Base-by-base conservation (phyloP, 2,329 filamentous ascomycete genomes). In the Fusarium brevicatenulatum region DNA sequence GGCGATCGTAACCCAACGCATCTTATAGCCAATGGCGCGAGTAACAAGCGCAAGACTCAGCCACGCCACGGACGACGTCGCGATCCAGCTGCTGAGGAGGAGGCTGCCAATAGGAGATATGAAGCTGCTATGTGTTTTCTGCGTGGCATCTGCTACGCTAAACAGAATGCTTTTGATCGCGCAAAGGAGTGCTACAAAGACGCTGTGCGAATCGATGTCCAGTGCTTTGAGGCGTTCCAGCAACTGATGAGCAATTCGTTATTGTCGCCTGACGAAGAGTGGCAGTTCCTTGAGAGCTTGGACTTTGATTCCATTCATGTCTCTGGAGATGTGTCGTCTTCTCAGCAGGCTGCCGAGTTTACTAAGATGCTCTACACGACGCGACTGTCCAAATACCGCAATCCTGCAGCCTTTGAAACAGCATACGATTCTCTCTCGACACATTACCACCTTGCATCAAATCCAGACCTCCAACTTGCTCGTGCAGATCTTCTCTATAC, bases 111-210 rank as follows among this genome's bases (percentile, higher is more conserved):
- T 79, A 86, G 97, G 66, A 92, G 94, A 67, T 97, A 96, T 77
- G 95, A 99, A 83, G 96, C 96, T 0, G 94, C 93, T 79, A 99
- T 99, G 95, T 99, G 96, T 84, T 97, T 97, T 81, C 85, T 99
- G 58, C 89, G 96, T 30, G 96, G 96, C 9, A 88, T 97, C 55
- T 98, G 97, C 86, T 98, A 95, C 80, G 95, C 96, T 11, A 97
- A 97, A 83, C 94, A 97, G 81, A 99, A 98, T 82, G 93, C 95
- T 32, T 98, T 98, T 78, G 96, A 99, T 81, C 91, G 95, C 39
- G 96, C 96, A 58, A 98, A 98, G 81, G 95, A 98, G 78, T 98
- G 96, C 84, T 99, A 98, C 87, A 98, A 98, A 84, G 94, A 97
- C 78, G 96, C 96, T 4, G 95, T 98, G 50, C 91, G 93, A 70